These are phyloP conservation scores for Blastomyces gilchristii DNA, from an alignment of 2,329 filamentous ascomycete species.

Conservation along the genomic window DNA sequence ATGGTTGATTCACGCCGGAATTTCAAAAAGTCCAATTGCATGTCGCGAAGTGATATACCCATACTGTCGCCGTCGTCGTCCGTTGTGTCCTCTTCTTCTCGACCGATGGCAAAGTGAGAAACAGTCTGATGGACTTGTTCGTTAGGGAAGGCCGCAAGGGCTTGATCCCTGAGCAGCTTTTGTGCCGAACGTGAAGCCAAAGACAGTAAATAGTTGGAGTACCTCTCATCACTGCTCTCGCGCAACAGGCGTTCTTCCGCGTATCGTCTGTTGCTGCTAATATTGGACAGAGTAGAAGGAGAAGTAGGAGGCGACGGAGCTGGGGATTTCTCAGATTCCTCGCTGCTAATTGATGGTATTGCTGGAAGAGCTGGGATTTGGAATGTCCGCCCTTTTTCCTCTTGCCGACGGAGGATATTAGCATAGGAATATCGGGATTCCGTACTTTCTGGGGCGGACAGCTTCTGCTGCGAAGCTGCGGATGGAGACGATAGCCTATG, in stretches of 20 bases:
- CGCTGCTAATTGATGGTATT: slow-evolving; percentile 52
- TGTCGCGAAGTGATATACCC: slow-evolving; percentile 21
- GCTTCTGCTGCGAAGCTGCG: slow-evolving; percentile 4
- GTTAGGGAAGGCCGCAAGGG: slow-evolving; percentile 41
- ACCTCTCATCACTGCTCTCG: slow-evolving; percentile 63
- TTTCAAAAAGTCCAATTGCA: slow-evolving; percentile 21
- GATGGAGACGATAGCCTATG: slow-evolving; percentile 38
- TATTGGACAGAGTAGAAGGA: slow-evolving; percentile 17
- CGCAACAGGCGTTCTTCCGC: slow-evolving; percentile 17
- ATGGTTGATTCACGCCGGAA: slow-evolving; percentile 36
- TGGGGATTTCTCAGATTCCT: slow-evolving; percentile 29
- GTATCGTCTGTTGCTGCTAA: slow-evolving; percentile 12
- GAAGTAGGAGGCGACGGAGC: slow-evolving; percentile 19
- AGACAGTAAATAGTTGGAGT: slow-evolving; percentile 65
- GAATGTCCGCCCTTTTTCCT: slow-evolving; percentile 45
- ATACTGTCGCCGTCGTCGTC: slow-evolving; percentile 21
- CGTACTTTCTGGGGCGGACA: slow-evolving; percentile 25
- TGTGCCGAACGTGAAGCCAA: slow-evolving; percentile 72
- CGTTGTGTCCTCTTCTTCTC: slow-evolving; percentile 29
- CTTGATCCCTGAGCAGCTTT: slow-evolving; percentile 62
- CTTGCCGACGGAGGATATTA: slow-evolving; percentile 31
- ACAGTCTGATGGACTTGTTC: slow-evolving; percentile 38
- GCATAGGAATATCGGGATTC: slow-evolving; percentile 39
- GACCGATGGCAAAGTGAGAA: slow-evolving; percentile 39
- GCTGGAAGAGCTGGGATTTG: slow-evolving; percentile 51